phyloP scores from a whole-genome alignment of 441 rosid species.

The Metrosideros polymorpha region DNA sequence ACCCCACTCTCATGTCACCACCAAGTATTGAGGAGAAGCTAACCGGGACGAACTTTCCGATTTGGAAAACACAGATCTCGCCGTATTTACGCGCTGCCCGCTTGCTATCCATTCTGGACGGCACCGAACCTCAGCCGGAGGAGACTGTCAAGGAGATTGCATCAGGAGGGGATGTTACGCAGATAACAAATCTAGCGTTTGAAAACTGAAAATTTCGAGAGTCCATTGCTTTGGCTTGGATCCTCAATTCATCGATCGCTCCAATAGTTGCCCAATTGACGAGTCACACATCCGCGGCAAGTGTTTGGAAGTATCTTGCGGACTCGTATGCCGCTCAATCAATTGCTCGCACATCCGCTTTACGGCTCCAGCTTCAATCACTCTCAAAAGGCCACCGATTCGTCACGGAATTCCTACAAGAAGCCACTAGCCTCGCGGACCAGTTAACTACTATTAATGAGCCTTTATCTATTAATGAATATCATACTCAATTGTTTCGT shows the following conservation, averaged over 20 bases:
- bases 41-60: background rate
- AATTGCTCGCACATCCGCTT: rapidly evolving
- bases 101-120: rapidly evolving
- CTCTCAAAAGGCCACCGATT: no score
- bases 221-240: background rate
- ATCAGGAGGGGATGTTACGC: background rate
- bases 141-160: background rate
- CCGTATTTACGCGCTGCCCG: rapidly evolving
- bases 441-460: no score
- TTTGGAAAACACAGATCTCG: background rate
- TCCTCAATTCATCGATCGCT: background rate
- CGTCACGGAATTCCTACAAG: no score
- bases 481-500: no score
- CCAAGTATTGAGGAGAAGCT: background rate
- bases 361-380: rapidly evolving
- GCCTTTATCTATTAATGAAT: no score
- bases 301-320: background rate
- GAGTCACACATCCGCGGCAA: background rate
- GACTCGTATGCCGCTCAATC: background rate
- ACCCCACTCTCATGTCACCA: background rate
- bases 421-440: no score
- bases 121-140: background rate
- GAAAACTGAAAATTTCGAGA: background rate
- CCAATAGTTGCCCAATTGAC: background rate
- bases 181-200: background rate